Conservation (phyloP, 257 asterid genomes). For the Verbena officinalis region DNA sequence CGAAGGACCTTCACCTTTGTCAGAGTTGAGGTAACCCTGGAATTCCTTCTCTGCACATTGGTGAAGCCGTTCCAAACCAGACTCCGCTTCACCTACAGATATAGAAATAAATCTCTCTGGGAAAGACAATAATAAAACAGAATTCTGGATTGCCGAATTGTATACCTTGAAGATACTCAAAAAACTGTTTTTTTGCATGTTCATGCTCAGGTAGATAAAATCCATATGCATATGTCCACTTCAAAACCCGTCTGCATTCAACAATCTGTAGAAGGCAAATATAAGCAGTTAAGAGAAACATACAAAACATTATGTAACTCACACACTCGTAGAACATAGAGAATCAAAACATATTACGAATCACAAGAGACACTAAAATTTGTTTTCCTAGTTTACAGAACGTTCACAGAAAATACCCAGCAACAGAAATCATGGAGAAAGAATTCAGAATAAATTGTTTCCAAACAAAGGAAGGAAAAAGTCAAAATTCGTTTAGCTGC, state of each 20-base stretch:
- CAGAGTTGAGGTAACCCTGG: constrained; percentile 67
- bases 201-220: constrained; percentile 81
- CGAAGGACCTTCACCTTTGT: constrained; percentile 77
- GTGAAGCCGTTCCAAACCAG: constrained; percentile 96
- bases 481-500: background rate
- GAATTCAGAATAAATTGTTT: background rate
- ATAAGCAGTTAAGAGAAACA: constrained; percentile 28
- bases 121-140: constrained; percentile 15
- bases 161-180: constrained; percentile 92
- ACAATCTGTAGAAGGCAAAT: constrained; percentile 64
- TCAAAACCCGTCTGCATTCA: constrained; percentile 93
- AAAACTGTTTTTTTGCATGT: constrained; percentile 79
- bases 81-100: constrained; percentile 86
- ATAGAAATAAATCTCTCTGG: constrained; percentile 25
- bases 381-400: background rate
- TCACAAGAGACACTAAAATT: background rate
- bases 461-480: background rate
- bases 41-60: constrained; percentile 97
- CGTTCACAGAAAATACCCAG: background rate
- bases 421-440: constrained; percentile 4
- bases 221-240: constrained; percentile 98
- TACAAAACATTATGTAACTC: background rate
- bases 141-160: constrained; percentile 16
- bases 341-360: constrained; percentile 5
- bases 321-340: constrained; percentile 19